These are phyloP conservation scores for Daldinia concentrica DNA, from an alignment of 495 filamentous ascomycete species.

Conservation along the genomic window DNA sequence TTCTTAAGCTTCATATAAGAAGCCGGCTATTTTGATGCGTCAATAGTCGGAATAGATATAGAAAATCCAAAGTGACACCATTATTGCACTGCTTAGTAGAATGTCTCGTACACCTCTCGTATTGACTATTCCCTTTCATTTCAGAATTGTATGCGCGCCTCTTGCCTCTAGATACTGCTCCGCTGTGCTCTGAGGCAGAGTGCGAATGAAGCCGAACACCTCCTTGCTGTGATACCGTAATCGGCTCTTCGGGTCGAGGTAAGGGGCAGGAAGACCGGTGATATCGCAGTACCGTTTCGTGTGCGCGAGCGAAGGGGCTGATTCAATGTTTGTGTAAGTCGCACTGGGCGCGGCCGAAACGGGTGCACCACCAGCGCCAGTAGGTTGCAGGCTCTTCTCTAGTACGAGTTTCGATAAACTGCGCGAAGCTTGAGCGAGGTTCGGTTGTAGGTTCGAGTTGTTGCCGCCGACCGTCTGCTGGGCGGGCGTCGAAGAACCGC, in stretches of 20 bases:
- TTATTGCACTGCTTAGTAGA: neutral
- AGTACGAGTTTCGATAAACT: constrained; percentile 85
- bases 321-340: constrained; percentile 95
- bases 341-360: constrained; percentile 69
- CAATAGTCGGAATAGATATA: constrained; percentile 1
- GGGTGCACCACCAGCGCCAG: constrained; percentile 40
- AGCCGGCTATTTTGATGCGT: neutral
- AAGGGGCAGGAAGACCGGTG: constrained; percentile 86
- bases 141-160: constrained; percentile 91
- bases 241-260: constrained; percentile 92
- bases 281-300: constrained; percentile 91
- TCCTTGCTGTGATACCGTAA: constrained; percentile 90
- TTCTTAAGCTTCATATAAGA: neutral
- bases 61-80: neutral
- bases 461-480: constrained; percentile 49
- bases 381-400: constrained; percentile 65
- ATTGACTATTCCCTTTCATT: constrained; percentile 53
- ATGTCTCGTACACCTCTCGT: neutral
- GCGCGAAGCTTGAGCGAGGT: constrained; percentile 83
- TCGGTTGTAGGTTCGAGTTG: constrained; percentile 61
- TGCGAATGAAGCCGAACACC: constrained; percentile 82
- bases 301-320: constrained; percentile 81
- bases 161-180: constrained; percentile 90
- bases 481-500: constrained; percentile 68
- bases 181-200: constrained; percentile 76